A percentile compares a stretch with the other conserved stretches of the same genome.
Evolutionary conservation across 805 yeast genomes (phyloP).

Genomic region (Lachancea quebecensis): DNA sequence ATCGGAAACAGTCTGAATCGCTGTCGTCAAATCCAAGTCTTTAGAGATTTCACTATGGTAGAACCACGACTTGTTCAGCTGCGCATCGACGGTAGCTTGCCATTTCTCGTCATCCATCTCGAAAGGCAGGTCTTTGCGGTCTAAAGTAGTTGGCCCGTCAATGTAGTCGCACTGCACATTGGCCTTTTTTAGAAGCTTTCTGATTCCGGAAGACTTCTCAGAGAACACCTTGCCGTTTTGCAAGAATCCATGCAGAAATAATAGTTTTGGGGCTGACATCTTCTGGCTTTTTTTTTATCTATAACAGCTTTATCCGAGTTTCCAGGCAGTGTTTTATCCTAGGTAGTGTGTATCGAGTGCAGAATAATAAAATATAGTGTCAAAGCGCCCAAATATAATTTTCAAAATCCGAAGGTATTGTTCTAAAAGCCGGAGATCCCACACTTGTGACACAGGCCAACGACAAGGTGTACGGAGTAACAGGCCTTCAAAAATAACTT

Average conservation of each 20-base stretch:
- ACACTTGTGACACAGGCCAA: no score
- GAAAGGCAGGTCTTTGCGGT: constrained; percentile 69
- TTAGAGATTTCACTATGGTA: constrained; percentile 41
- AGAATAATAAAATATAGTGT: no score
- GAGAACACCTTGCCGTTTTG: constrained; percentile 81
- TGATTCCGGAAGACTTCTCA: constrained; percentile 80
- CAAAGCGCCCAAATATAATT: no score
- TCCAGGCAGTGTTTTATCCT: no score
- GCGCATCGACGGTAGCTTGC: constrained; percentile 40
- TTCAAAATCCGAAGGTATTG: no score
- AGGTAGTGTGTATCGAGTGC: no score
- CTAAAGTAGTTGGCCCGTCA: constrained; percentile 67
- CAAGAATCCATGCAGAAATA: constrained; percentile 89
- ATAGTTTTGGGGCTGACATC: constrained; percentile 40
- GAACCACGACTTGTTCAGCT: constrained; percentile 69
- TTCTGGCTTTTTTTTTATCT: neutral
- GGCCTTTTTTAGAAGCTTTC: constrained; percentile 61
- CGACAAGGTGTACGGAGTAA: no score
- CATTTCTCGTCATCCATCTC: constrained; percentile 49
- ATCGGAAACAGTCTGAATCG: constrained; percentile 41
- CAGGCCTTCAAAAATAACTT: no score
- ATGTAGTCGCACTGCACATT: constrained; percentile 69
- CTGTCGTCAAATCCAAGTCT: constrained; percentile 45
- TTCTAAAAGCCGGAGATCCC: no score
- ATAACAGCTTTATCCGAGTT: no score